A percentile compares a stretch with the other conserved stretches of the same genome.
Conservation (phyloP, 768 basidiomycete genomes). For the Russula emetica region DNA sequence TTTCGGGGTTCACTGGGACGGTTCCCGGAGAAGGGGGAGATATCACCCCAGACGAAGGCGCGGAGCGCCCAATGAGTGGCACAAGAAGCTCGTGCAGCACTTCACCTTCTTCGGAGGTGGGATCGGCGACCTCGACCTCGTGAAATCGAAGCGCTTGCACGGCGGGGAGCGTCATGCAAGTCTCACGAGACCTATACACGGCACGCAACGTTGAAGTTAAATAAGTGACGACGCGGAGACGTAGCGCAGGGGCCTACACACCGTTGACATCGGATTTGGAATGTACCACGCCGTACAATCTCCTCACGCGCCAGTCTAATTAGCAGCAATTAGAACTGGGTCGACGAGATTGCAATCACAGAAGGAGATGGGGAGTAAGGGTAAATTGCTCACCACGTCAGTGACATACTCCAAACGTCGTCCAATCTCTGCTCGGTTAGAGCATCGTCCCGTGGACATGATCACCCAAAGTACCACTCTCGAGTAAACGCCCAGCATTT, state of each 20-base stretch:
- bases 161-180: constrained; percentile 59
- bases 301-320: constrained; percentile 58
- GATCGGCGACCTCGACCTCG: constrained; percentile 68
- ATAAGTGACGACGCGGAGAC: not conserved
- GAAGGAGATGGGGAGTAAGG: not conserved
- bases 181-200: constrained; percentile 73
- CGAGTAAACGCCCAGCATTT: constrained; percentile 50
- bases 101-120: constrained; percentile 56
- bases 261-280: constrained; percentile 69
- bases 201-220: not conserved
- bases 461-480: constrained; percentile 25
- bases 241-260: constrained; percentile 35
- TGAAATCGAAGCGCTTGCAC: constrained; percentile 69
- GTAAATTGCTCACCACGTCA: constrained; percentile 51
- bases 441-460: constrained; percentile 22
- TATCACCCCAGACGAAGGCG: constrained; percentile 28
- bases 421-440: constrained; percentile 44
- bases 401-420: constrained; percentile 74
- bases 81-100: constrained; percentile 64
- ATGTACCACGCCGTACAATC: constrained; percentile 58
- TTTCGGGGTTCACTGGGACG: constrained; percentile 34
- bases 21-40: constrained; percentile 29
- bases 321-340: not conserved
- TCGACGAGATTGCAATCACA: not conserved
- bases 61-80: constrained; percentile 47